Evolutionary conservation across 2,329 filamentous ascomycete genomes (phyloP).

Genomic region (Chaetomium strumarium): DNA sequence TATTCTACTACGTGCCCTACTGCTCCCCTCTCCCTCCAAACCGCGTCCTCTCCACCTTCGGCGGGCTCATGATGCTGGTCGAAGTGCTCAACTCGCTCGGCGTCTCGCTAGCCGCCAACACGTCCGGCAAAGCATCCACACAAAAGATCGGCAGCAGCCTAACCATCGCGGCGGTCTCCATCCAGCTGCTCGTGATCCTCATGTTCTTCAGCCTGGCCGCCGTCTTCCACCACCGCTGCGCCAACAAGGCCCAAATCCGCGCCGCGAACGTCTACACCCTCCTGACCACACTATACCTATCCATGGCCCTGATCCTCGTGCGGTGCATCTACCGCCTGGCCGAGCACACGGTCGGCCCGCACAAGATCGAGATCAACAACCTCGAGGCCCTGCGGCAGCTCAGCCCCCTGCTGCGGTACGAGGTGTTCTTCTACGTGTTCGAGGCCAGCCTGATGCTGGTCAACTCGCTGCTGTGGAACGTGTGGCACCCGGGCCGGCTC

Average conservation of each 20-base stretch:
- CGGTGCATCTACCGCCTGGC: slow-evolving; percentile 46
- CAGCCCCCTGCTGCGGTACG: slow-evolving; percentile 35
- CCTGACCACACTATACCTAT: slow-evolving; percentile 38
- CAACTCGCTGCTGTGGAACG: slow-evolving; percentile 36
- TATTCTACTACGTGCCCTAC: slow-evolving; percentile 58
- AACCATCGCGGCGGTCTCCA: slow-evolving; percentile 36
- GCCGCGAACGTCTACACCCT: slow-evolving; percentile 19
- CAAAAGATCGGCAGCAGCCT: slow-evolving; percentile 35
- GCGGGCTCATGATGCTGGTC: slow-evolving; percentile 39
- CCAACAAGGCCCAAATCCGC: slow-evolving; percentile 14
- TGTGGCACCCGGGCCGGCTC: slow-evolving; percentile 34
- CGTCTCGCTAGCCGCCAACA: slow-evolving; percentile 36
- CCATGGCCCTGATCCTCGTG: slow-evolving; percentile 38
- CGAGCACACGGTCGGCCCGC: slow-evolving; percentile 42
- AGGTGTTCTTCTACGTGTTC: slow-evolving; percentile 43
- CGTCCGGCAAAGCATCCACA: slow-evolving; percentile 23
- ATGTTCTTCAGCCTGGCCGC: slow-evolving; percentile 39
- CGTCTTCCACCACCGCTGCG: slow-evolving; percentile 39
- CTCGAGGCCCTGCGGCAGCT: slow-evolving; percentile 27
- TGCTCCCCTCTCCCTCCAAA: slow-evolving; percentile 47
- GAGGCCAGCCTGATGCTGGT: slow-evolving; percentile 37
- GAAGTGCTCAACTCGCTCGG: slow-evolving; percentile 43
- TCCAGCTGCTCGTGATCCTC: slow-evolving; percentile 31
- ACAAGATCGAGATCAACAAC: slow-evolving; percentile 30
- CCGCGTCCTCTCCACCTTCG: slow-evolving; percentile 42